Base-by-base conservation (phyloP, 805 yeast species). In the Metschnikowia gelsemii region DNA sequence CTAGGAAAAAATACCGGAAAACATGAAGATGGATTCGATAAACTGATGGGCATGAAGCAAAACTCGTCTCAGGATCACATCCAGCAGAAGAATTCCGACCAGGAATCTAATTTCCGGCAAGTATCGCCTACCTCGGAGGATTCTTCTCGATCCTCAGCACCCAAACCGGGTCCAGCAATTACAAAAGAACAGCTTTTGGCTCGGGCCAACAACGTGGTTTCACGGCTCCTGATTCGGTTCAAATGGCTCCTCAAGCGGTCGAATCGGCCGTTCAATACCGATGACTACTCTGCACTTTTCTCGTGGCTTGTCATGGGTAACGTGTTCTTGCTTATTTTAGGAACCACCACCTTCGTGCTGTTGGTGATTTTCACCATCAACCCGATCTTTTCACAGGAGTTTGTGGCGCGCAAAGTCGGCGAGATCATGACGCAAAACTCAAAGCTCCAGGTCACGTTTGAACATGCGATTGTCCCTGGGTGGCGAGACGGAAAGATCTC, bases 251-350 rank as follows among this genome's bases (percentile, higher is more conserved):
- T 93, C 38, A 85, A 86, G 42, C 73, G 77, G 38, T 84, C 87
- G 9, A 78, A 80, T 50, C 72, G 95, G 13, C 96, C 96, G 1
- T 87, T 87, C 66, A 90, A 84, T 58, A 78, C 86, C n/a, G 98
- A 93, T 63, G 97, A 91, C 56, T 76, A 89, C 42, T 78, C 88
- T 25, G 98, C 98, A 2, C 73, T 93, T 47, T 79, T 91, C 43
- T 86, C 96, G 5, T 90, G 98, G 96, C 67, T 93, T 21, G 76
- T 93, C 35, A 82, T 93, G 58, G 95, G 96, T 2, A 91, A 93
- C 56, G 82, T 85, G 2, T 61, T 87, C 7, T 70, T 95, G 65
- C 74, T 93, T 39, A 66, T 88, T 16, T 64, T 90, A 19, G 97
- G 91, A 8, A 91, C 99, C 8, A 93, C 99, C 1, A 88, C 98